A percentile compares a stretch with the other conserved stretches of the same genome.
Evolutionary conservation across 2,329 filamentous ascomycete species (phyloP).

Genomic region (Penicillium sp.): DNA sequence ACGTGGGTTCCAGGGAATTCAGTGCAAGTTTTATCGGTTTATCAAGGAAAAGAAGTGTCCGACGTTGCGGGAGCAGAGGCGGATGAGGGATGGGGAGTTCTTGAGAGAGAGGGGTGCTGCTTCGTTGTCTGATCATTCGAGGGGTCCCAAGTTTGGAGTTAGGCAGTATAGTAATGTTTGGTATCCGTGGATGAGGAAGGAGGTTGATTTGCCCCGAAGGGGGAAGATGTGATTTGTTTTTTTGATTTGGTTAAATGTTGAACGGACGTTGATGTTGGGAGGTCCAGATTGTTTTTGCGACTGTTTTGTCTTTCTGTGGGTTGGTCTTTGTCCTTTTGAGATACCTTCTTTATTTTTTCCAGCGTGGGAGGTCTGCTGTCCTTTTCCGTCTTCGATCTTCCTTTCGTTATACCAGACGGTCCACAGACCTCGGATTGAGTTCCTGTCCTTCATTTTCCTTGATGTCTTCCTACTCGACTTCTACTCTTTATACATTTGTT

Average conservation of each 20-base stretch:
- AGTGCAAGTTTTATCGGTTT: slow-evolving; percentile 51
- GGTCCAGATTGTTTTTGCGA: slow-evolving; percentile 15
- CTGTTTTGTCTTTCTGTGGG: slow-evolving; percentile 11
- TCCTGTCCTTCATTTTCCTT: slow-evolving; percentile 4
- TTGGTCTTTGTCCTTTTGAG: slow-evolving; percentile 14
- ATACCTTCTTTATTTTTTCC: slow-evolving; percentile 16
- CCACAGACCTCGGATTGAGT: not conserved
- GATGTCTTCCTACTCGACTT: not conserved
- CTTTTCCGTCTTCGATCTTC: not conserved
- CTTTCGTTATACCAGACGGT: slow-evolving; percentile 1
- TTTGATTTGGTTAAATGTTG: not conserved
- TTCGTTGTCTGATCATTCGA: slow-evolving; percentile 15
- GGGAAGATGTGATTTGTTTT: not conserved
- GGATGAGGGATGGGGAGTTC: slow-evolving; percentile 41
- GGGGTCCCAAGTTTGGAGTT: slow-evolving; percentile 39
- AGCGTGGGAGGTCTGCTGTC: slow-evolving; percentile 12
- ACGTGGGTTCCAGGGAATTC: slow-evolving; percentile 45
- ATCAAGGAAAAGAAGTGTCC: slow-evolving; percentile 46
- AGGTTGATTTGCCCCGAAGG: not conserved
- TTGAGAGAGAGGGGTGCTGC: slow-evolving; percentile 31
- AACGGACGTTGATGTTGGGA: slow-evolving; percentile 4
- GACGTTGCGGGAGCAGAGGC: slow-evolving; percentile 43
- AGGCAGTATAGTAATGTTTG: slow-evolving; percentile 39
- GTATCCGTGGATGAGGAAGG: slow-evolving; percentile 45
- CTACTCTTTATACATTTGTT: not conserved